A percentile compares a stretch with the other conserved stretches of the same genome.
Conservation (phyloP, 495 filamentous ascomycete species). For the Ascodesmis nigricans region DNA sequence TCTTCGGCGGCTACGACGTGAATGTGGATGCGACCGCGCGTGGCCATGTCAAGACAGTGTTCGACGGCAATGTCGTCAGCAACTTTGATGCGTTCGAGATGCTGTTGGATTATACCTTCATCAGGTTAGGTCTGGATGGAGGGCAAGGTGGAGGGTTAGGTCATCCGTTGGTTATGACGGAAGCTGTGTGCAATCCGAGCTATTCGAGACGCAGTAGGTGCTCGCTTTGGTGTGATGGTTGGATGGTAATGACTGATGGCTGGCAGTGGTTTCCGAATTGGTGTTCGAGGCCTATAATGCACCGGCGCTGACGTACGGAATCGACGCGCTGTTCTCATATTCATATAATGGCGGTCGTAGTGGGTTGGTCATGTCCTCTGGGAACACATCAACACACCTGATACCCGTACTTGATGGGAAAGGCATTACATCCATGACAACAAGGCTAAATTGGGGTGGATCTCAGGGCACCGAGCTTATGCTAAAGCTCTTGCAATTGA, state of each 20-base stretch:
- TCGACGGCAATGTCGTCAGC: conserved; percentile 77
- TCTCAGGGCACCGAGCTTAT: conserved; percentile 75
- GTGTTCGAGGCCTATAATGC: conserved; percentile 86
- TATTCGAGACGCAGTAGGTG: conserved; percentile 67
- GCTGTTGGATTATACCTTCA: conserved; percentile 72
- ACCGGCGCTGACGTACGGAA: conserved; percentile 72
- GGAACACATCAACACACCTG: conserved; percentile 83
- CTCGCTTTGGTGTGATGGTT: neutral
- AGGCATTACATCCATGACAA: conserved; percentile 59
- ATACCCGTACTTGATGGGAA: conserved; percentile 78
- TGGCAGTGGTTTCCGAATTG: conserved; percentile 96
- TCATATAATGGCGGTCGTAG: conserved; percentile 72
- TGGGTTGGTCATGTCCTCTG: conserved; percentile 75
- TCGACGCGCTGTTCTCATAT: conserved; percentile 91
- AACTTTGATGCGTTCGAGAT: conserved; percentile 97
- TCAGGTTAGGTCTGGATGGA: conserved; percentile 74
- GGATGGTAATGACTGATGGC: conserved; percentile 4
- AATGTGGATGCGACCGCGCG: conserved; percentile 82
- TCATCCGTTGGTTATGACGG: conserved; percentile 82
- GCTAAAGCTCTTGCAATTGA: conserved; percentile 68
- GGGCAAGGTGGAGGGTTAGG: conserved; percentile 45
- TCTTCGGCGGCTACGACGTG: conserved; percentile 76
- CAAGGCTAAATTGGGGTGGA: conserved; percentile 85
- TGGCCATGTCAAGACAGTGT: conserved; percentile 72
- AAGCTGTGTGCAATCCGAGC: conserved; percentile 69